These are phyloP conservation scores for Priceomyces castillae DNA, from an alignment of 805 yeast genomes.

Conservation along the genomic window DNA sequence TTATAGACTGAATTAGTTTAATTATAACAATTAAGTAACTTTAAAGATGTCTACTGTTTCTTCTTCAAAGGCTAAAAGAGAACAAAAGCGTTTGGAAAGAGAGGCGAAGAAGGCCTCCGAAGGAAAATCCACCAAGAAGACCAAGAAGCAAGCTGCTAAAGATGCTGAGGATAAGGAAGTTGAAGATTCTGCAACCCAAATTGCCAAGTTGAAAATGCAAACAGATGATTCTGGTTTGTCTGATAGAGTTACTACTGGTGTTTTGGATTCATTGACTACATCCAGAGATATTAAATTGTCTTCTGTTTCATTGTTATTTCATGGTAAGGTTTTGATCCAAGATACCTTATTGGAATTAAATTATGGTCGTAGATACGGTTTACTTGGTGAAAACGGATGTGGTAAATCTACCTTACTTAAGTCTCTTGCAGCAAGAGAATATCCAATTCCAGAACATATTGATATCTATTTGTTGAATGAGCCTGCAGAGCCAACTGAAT, in stretches of 20 bases:
- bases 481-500: slow-evolving; percentile 95
- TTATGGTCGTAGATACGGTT: slow-evolving; percentile 96
- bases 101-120: slow-evolving; percentile 53
- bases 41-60: slow-evolving; percentile 52
- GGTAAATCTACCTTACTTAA: slow-evolving; percentile 95
- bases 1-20: neutral
- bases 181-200: slow-evolving; percentile 65
- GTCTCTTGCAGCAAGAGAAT: slow-evolving; percentile 93
- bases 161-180: slow-evolving; percentile 52
- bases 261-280: slow-evolving; percentile 79
- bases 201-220: slow-evolving; percentile 86
- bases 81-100: slow-evolving; percentile 79
- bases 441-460: slow-evolving; percentile 87
- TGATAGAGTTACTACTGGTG: slow-evolving; percentile 98
- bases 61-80: slow-evolving; percentile 97
- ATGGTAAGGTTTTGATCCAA: slow-evolving; percentile 93
- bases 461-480: slow-evolving; percentile 93
- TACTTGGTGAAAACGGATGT: slow-evolving; percentile 97
- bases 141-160: slow-evolving; percentile 53
- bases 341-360: slow-evolving; percentile 91
- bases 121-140: slow-evolving; percentile 69
- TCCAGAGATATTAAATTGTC: slow-evolving; percentile 92
- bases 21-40: neutral
- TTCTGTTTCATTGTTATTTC: slow-evolving; percentile 89
- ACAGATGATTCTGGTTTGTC: slow-evolving; percentile 91